Evolutionary conservation across 495 filamentous ascomycete species (phyloP), one percentile per base, ranked within the genome.

Genomic region (Neurospora tetrasperma): DNA sequence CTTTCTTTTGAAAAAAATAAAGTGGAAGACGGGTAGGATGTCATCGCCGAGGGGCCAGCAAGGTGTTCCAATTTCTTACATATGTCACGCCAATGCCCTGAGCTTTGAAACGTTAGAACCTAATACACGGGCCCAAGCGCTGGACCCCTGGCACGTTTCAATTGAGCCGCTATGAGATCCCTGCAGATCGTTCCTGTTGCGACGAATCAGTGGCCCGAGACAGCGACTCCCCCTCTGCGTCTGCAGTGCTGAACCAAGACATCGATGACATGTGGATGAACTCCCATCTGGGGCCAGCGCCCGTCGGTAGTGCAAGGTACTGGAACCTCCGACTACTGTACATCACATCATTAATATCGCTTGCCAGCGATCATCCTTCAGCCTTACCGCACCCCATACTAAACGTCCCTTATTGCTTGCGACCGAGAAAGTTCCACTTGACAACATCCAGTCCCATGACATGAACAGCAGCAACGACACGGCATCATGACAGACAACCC

Each of bases 141-240:
- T 42, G 20, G 71, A 75, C 73, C 74, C 76, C 77, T 78, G 72
- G 74, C 69, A 39, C 75, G 78, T 80, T 78, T 78, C 77, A 78
- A 80, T 74, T 70, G 48, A 23, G 69, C 38, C 20, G 38, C 27
- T 46, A 11, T 31, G 23, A 59, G 16, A 35, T 44, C 20, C 70
- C 73, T 69, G 48, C 39, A 54, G 71, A 70, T 70, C 71, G 72
- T 42, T 42, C 12, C 54, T 62, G 12, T 5, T 59, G 20, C 23
- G 20, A 31, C 11, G 48, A 59, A 59, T 31, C 23, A 59, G 48
- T 59, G 48, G 48, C 48, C 20, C 54, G 54, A 62, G 27, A 62
- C 54, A 62, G 54, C 54, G 54, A 62, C 48, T 23, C n/a, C 54
- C 46, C 54, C 54, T 62, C 54, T 62, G 27, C 54, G 20, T 14